Evolutionary conservation across 2,329 filamentous ascomycete genomes (phyloP).

Genomic region (Xylariales sp.): DNA sequence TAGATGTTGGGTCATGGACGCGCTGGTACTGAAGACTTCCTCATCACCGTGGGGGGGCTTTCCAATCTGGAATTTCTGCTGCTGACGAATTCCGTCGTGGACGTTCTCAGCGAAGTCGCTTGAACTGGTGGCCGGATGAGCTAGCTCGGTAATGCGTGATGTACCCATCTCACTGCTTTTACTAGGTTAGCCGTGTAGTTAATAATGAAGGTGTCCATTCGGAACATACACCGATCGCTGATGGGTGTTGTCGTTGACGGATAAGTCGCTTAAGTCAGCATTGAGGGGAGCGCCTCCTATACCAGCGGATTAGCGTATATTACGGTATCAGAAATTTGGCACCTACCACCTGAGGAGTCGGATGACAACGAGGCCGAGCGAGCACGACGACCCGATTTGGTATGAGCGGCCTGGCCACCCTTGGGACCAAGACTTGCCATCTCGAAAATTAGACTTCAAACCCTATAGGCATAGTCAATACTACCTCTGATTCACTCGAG

Average conservation of each 20-base stretch:
- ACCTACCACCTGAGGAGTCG: slow-evolving; percentile 36
- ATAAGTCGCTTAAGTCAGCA: slow-evolving; percentile 27
- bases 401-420: slow-evolving; percentile 3
- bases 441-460: neutral
- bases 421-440: slow-evolving; percentile 31
- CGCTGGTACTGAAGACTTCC: slow-evolving; percentile 30
- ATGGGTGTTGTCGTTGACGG: slow-evolving; percentile 24
- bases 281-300: slow-evolving; percentile 35
- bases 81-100: slow-evolving; percentile 18
- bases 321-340: neutral
- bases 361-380: slow-evolving; percentile 36
- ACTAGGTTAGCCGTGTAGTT: slow-evolving; percentile 7
- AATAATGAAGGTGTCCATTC: neutral
- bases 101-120: slow-evolving; percentile 10
- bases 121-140: slow-evolving; percentile 5
- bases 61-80: slow-evolving; percentile 35
- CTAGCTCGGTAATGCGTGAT: slow-evolving; percentile 14
- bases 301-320: slow-evolving; percentile 15
- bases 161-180: slow-evolving; percentile 31
- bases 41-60: slow-evolving; percentile 35
- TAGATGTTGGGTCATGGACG: slow-evolving; percentile 18
- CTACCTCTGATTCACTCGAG: neutral
- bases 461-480: slow-evolving; percentile 10
- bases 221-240: slow-evolving; percentile 33
- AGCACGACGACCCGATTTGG: slow-evolving; percentile 21